A percentile compares a stretch with the other conserved stretches of the same genome.
Conservation (phyloP, 129 eudicot species). For the Helichrysum umbraculigerum region DNA sequence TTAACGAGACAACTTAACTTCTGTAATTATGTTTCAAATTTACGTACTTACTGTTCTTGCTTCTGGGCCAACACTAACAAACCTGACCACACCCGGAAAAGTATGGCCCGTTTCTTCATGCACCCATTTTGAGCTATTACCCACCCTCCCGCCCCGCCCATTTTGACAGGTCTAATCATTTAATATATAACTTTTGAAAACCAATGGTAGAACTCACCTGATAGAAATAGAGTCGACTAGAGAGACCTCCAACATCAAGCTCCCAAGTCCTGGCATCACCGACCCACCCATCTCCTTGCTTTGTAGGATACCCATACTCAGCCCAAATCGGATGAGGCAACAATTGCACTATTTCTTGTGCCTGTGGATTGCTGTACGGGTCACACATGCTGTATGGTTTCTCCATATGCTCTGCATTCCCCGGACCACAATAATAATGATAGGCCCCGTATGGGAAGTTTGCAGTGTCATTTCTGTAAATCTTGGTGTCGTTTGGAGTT, state of each 20-base stretch:
- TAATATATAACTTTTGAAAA: not conserved
- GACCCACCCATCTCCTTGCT: slow-evolving; percentile 79
- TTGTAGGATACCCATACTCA: slow-evolving; percentile 75
- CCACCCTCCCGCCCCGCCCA: not conserved
- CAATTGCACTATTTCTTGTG: slow-evolving; percentile 83
- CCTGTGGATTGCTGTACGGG: slow-evolving; percentile 90
- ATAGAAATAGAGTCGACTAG: slow-evolving; percentile 77
- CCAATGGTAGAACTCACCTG: slow-evolving; percentile 42
- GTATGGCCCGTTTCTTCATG: not conserved
- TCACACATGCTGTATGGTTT: slow-evolving; percentile 64
- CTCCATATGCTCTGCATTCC: slow-evolving; percentile 70
- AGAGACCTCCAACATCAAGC: slow-evolving; percentile 77
- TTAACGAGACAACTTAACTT: not conserved
- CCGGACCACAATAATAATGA: slow-evolving; percentile 86
- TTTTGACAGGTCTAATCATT: not conserved
- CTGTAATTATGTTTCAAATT: not conserved
- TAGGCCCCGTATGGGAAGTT: slow-evolving; percentile 82
- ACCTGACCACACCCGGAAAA: not conserved
- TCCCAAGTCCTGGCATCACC: slow-evolving; percentile 84
- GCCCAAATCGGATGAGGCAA: slow-evolving; percentile 93
- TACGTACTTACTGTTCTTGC: not conserved
- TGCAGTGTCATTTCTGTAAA: slow-evolving; percentile 61
- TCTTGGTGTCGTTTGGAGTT: slow-evolving; percentile 63
- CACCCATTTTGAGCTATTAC: slow-evolving; percentile 1
- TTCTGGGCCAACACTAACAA: not conserved